Percentiles rank a stretch among this genome's conserved stretches.
phyloP scores from a whole-genome alignment of 2,329 filamentous ascomycete genomes.

The Annulohypoxylon truncatum region DNA sequence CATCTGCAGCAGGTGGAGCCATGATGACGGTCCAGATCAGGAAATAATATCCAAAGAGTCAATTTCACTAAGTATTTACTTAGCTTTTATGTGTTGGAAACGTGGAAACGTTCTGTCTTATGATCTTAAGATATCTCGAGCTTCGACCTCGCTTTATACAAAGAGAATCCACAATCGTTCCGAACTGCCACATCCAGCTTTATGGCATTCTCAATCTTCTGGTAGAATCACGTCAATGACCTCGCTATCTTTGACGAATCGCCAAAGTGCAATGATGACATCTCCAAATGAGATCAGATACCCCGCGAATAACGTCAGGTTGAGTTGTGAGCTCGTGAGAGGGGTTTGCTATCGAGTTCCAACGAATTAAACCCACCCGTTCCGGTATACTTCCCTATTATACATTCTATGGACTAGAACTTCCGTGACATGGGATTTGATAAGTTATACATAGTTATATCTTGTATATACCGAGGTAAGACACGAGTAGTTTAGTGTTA shows the following conservation, averaged over 20 bases:
- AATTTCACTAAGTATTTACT: not conserved
- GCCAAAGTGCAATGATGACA: slow-evolving; percentile 10
- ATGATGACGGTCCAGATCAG: slow-evolving; percentile 8
- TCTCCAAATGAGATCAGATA: slow-evolving; percentile 41
- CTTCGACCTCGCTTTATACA: slow-evolving; percentile 20
- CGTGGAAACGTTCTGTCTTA: not conserved
- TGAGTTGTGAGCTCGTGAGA: slow-evolving; percentile 8
- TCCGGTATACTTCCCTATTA: not conserved
- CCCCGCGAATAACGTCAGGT: slow-evolving; percentile 39
- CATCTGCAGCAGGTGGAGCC: slow-evolving; percentile 35
- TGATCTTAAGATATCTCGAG: not conserved
- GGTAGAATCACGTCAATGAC: slow-evolving; percentile 34
- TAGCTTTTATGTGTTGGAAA: not conserved
- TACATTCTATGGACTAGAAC: not conserved
- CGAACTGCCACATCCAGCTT: slow-evolving; percentile 13
- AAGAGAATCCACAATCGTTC: not conserved
- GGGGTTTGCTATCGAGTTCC: slow-evolving; percentile 2
- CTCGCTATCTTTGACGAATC: slow-evolving; percentile 33
- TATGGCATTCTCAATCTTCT: slow-evolving; percentile 23
- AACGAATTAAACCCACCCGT: slow-evolving; percentile 18
- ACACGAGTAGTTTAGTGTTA: not conserved
- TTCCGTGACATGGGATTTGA: not conserved
- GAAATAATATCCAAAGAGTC: not conserved
- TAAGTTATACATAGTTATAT: not conserved
- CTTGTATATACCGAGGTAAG: not conserved